Base-by-base conservation (phyloP, 352 stramenopile species). In the Pythium aphanidermatum region DNA sequence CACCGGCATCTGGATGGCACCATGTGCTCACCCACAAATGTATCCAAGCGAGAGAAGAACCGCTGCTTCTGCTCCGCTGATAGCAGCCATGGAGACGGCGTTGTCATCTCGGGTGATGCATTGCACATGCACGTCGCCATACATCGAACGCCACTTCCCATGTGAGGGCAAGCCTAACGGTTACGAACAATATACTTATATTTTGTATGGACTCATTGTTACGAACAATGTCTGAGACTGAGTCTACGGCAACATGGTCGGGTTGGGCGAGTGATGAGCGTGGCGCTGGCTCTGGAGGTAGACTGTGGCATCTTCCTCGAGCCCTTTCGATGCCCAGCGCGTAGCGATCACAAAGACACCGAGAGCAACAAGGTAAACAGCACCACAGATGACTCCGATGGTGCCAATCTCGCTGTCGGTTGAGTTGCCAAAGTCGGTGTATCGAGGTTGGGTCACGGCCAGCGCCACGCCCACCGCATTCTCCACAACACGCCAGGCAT, bases 351-450 rank as follows among this genome's bases (percentile, higher is more conserved):
- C 52, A 37, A 82, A 85, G 13, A 65, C 31, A 21, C 53, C 17
- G 9, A 56, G 25, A 4, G 26, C 54, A 5, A 70, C 33, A 0
- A 71, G 2, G 50, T 74, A 83, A 11, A 83, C 41, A 0, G 27
- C 60, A 14, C 43, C 64, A 35, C 68, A 83, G 30, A 65, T 46
- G 23, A 55, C 31, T 14, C 68, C 70, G 26, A 74, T 69, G 2
- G 44, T 31, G 25, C 45, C 38, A 33, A 88, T 65, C 5, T 58
- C 53, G 4, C 12, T 23, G 46, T 88, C 65, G 0, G 53, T 67
- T 16, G 55, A 74, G 12, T 56, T 41, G 3, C 73, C 69, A 55
- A 88, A 84, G 57, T 88, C 73, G 19, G 60, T 70, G 65, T 88
- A 85, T 0, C 75, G 68, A 20, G 64, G 58, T 24, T 68, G 53